Evolutionary conservation across 495 filamentous ascomycete species (phyloP).

Genomic region (Amniculicola lignicola): DNA sequence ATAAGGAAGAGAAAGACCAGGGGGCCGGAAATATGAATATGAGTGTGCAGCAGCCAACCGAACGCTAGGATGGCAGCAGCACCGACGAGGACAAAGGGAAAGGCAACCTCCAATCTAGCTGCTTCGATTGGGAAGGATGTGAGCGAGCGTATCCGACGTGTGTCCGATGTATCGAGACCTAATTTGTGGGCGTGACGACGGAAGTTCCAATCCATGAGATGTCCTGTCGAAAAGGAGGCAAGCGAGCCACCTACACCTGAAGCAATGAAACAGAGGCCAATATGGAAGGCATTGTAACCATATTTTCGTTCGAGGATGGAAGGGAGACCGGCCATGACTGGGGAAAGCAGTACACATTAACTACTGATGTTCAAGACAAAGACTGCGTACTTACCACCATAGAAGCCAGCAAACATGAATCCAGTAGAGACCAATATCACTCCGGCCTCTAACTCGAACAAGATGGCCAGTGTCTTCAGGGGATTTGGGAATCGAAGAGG

Average conservation of each 20-base stretch:
- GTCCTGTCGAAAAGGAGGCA: constrained; percentile 30
- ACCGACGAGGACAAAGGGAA: constrained; percentile 33
- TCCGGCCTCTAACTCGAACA: constrained; percentile 64
- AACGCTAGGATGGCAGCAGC: constrained; percentile 36
- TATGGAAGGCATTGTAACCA: constrained; percentile 59
- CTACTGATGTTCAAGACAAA: too few species aligned
- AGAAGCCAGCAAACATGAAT: constrained; percentile 58
- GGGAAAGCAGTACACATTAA: too few species aligned
- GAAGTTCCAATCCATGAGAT: constrained; percentile 44
- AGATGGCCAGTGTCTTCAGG: constrained; percentile 59
- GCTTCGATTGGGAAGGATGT: constrained; percentile 52
- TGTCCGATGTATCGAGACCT: constrained; percentile 40
- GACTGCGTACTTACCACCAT: too few species aligned
- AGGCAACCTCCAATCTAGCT: constrained; percentile 44
- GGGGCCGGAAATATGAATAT: constrained; percentile 33
- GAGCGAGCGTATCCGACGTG: constrained; percentile 44
- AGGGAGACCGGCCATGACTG: constrained; percentile 55
- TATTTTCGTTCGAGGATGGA: constrained; percentile 60
- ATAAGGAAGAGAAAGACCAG: constrained; percentile 58
- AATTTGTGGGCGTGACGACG: constrained; percentile 39
- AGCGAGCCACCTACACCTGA: constrained; percentile 33
- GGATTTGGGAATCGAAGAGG: constrained; percentile 69
- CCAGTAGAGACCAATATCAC: constrained; percentile 56
- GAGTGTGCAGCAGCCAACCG: constrained; percentile 42
- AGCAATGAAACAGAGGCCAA: constrained; percentile 55